A percentile compares a stretch with the other conserved stretches of the same genome.
These are phyloP conservation scores for Pseudognaphalium luteoalbum DNA, from an alignment of 129 eudicot species.

Conservation along the genomic window DNA sequence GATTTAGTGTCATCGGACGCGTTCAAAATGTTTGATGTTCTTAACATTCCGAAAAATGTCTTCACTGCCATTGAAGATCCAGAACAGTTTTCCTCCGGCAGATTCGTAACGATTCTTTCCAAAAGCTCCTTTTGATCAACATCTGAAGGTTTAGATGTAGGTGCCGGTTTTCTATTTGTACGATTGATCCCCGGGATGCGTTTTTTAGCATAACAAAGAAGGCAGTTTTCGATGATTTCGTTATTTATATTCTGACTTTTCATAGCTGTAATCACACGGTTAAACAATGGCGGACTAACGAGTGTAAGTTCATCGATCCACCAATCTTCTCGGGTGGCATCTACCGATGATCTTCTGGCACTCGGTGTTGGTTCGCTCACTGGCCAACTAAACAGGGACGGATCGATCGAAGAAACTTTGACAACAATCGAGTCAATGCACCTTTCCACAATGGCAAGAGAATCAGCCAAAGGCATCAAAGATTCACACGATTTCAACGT, in stretches of 20 bases:
- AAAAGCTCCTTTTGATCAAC: conserved; percentile 74
- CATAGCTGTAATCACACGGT: conserved; percentile 22
- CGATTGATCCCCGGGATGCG: conserved; percentile 81
- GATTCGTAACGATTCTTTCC: conserved; percentile 55
- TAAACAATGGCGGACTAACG: conserved; percentile 27
- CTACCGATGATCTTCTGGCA: conserved; percentile 12
- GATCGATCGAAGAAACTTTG: conserved; percentile 58
- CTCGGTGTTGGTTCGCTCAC: conserved; percentile 39
- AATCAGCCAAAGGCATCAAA: conserved; percentile 64
- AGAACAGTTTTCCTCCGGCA: conserved; percentile 51
- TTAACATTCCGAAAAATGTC: conserved; percentile 38
- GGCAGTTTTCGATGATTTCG: conserved; percentile 29
- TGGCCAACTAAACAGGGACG: conserved; percentile 83
- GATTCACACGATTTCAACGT: conserved; percentile 63
- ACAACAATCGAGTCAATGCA: conserved; percentile 65
- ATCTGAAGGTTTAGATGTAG: conserved; percentile 49
- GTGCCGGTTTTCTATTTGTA: conserved; percentile 37
- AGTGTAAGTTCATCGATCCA: conserved; percentile 73
- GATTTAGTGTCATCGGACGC: conserved; percentile 46
- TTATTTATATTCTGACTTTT: conserved; percentile 24
- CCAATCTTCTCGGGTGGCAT: conserved; percentile 13
- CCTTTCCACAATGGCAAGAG: conserved; percentile 61
- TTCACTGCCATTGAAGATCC: conserved; percentile 46
- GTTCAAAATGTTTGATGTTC: conserved; percentile 37
- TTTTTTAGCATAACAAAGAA: conserved; percentile 32